phyloP scores from a whole-genome alignment of 1,139 yeast genomes.

The Magnusiomyces suaveolens region DNA sequence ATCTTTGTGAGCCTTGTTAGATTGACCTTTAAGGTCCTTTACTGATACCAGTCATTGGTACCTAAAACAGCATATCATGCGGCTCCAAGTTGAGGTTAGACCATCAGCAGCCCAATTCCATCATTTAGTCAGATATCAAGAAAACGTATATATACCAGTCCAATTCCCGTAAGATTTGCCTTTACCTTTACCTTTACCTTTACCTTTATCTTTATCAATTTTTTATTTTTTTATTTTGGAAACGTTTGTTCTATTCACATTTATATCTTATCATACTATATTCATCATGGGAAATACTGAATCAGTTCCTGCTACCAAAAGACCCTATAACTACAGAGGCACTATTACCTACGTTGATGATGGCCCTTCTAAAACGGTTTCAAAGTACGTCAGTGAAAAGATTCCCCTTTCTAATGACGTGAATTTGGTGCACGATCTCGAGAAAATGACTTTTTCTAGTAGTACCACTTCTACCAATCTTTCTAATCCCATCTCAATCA shows the following conservation, averaged over 20 bases:
- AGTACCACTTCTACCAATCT: slow-evolving; percentile 7
- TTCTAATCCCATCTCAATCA: slow-evolving; percentile 33
- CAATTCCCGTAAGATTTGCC: neutral
- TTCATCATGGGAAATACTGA: slow-evolving; percentile 8
- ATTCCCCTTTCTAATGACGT: neutral
- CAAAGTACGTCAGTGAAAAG: slow-evolving; percentile 6
- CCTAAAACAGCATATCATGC: neutral
- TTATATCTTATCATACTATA: neutral
- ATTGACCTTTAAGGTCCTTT: neutral
- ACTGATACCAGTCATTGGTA: neutral
- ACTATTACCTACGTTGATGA: neutral
- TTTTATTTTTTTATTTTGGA: neutral
- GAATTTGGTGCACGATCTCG: slow-evolving; percentile 18
- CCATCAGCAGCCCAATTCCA: neutral
- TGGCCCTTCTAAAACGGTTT: too few species aligned
- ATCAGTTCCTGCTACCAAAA: slow-evolving; percentile 5
- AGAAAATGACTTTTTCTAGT: slow-evolving; percentile 16
- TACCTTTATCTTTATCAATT: neutral
- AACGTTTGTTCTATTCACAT: neutral
- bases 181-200: neutral
- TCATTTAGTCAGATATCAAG: neutral
- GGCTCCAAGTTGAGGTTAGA: neutral
- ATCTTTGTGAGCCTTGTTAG: too few species aligned
- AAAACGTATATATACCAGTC: neutral
- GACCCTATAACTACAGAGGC: neutral